Base-by-base conservation (phyloP, 2,329 filamentous ascomycete genomes). In the Colletotrichum graminicola region DNA sequence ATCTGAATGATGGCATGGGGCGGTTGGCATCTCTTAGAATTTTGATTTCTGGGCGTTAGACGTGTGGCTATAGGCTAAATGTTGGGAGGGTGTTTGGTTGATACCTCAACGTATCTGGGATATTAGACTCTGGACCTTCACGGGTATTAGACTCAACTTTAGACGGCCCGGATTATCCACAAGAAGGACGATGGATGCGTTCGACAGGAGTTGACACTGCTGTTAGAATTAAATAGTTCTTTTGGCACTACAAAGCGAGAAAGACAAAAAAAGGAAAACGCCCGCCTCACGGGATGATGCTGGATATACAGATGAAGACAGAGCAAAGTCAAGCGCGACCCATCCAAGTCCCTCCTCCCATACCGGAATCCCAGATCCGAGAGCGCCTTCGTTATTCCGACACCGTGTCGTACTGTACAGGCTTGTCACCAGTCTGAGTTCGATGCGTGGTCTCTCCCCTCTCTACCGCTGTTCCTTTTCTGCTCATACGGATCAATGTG, bases 71-170 rank as follows among this genome's bases (percentile, higher is more conserved):
- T n/a, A 36, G 66, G 60, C 16, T 73, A 62, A 54, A 47, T 47
- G 43, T 21, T 12, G 34, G 32, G 32, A 26, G 11, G 29, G 56
- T 62, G 18, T 66, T 57, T 66, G 63, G 55, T 64, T 64, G 75
- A 74, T 74, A 76, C 75, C 60, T 78, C 76, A 78, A 79, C 76
- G 74, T 62, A 71, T 73, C 67, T 56, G 67, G 45, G 61, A 68
- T 70, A 61, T 72, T 69, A 72, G 69, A 72, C 66, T 69, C 52
- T 74, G 66, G 64, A 71, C 45, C 68, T 69, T 66, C 73, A 73
- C 69, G 70, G 76, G 74, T 76, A 77, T 75, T 77, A 71, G 73
- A 73, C 72, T 75, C 57, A 67, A 56, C 65, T 62, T 62, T 62
- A 71, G 67, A 71, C 65, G 55, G 62, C 71, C 67, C 54, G 59